These are phyloP conservation scores for Byssoonygena ceratinophila DNA, from an alignment of 2,329 filamentous ascomycete genomes.

Conservation along the genomic window DNA sequence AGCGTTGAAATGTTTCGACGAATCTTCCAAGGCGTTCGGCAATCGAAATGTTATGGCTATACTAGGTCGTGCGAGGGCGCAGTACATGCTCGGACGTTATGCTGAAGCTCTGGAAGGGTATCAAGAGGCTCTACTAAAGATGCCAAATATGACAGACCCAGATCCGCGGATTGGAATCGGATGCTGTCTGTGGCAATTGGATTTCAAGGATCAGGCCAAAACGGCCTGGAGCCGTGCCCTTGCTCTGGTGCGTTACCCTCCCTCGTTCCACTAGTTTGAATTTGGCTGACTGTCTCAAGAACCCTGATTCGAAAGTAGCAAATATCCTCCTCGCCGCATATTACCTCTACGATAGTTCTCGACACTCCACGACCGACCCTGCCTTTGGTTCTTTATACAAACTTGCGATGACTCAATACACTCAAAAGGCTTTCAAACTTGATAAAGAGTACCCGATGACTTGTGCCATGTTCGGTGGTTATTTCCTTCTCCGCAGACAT, in stretches of 20 bases:
- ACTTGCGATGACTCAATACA: constrained; percentile 88
- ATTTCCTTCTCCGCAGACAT: constrained; percentile 75
- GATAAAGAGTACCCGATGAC: constrained; percentile 86
- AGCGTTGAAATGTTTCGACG: constrained; percentile 87
- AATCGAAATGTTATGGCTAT: constrained; percentile 85
- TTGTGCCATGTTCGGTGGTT: constrained; percentile 79
- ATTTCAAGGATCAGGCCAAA: constrained; percentile 86
- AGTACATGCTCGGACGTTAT: constrained; percentile 79
- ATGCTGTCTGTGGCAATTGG: constrained; percentile 93
- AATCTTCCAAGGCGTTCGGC: constrained; percentile 73
- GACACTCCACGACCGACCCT: constrained; percentile 70
- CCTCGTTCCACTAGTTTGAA: not conserved
- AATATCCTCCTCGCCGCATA: constrained; percentile 84
- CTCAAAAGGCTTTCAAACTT: constrained; percentile 83
- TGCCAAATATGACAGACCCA: constrained; percentile 79
- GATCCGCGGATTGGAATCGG: constrained; percentile 94
- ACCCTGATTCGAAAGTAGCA: constrained; percentile 74
- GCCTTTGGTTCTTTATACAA: constrained; percentile 79
- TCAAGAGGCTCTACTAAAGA: constrained; percentile 74
- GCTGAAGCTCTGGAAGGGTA: constrained; percentile 73
- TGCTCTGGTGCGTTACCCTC: constrained; percentile 50
- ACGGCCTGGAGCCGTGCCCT: constrained; percentile 79
- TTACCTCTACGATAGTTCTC: constrained; percentile 76
- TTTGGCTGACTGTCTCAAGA: constrained; percentile 29
- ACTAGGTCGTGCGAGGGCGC: constrained; percentile 75